A percentile compares a stretch with the other conserved stretches of the same genome.
These are phyloP conservation scores for Ustilago curta DNA, from an alignment of 1,284 basidiomycete species.

Conservation along the genomic window DNA sequence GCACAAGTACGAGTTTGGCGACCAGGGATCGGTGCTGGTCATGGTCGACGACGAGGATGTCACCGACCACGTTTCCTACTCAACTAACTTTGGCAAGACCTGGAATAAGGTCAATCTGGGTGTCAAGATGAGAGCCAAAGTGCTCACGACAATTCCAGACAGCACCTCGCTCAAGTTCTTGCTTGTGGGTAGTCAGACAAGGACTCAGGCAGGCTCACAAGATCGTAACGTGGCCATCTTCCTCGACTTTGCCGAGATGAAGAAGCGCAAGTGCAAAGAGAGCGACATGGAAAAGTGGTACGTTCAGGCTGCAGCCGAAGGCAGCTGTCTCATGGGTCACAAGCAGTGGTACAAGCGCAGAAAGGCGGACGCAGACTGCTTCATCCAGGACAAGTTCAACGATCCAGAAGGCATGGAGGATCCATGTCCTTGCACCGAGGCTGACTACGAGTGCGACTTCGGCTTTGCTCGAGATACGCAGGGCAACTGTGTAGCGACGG, in stretches of 20 bases:
- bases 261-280: conserved; percentile 78
- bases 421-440: conserved; percentile 83
- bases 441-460: conserved; percentile 95
- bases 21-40: conserved; percentile 84
- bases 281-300: conserved; percentile 90
- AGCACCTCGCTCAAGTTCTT: conserved; percentile 93
- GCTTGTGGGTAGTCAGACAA: conserved; percentile 82
- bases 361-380: conserved; percentile 86
- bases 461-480: conserved; percentile 82
- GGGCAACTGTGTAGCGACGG: conserved; percentile 79
- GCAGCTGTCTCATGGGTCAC: conserved; percentile 91
- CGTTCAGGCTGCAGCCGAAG: conserved; percentile 76
- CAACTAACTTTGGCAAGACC: conserved; percentile 83
- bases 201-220: conserved; percentile 74
- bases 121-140: conserved; percentile 78
- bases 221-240: conserved; percentile 79
- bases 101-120: conserved; percentile 83
- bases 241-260: conserved; percentile 84
- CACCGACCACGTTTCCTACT: conserved; percentile 82
- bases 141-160: conserved; percentile 87
- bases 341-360: conserved; percentile 95
- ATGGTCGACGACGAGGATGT: conserved; percentile 86
- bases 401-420: conserved; percentile 76
- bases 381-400: conserved; percentile 83
- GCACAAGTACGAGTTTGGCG: conserved; percentile 96